A percentile compares a stretch with the other conserved stretches of the same genome.
These are phyloP conservation scores for Onygena corvina DNA, from an alignment of 2,329 filamentous ascomycete species.

Conservation along the genomic window DNA sequence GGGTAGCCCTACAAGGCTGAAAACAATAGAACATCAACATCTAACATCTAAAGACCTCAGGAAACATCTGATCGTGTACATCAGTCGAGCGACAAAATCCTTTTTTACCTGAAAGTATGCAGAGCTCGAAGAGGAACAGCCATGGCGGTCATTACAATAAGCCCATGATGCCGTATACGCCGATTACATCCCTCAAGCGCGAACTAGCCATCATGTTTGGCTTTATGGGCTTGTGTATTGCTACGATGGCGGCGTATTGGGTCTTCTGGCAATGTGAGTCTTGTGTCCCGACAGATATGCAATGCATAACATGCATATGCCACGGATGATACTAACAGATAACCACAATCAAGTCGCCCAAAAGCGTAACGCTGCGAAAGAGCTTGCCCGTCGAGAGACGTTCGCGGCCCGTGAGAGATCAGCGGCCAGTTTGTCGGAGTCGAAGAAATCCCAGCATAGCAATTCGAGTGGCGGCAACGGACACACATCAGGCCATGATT, in stretches of 20 bases:
- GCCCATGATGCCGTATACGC: slow-evolving; percentile 19
- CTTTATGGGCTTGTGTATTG: slow-evolving; percentile 25
- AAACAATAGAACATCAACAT: no score
- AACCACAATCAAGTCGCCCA: slow-evolving; percentile 16
- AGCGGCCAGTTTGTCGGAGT: background rate
- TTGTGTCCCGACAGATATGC: background rate
- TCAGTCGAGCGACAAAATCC: no score
- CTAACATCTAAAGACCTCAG: no score
- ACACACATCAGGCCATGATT: slow-evolving; percentile 1
- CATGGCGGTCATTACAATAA: background rate
- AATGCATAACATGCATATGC: background rate
- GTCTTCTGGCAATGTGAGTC: slow-evolving; percentile 26
- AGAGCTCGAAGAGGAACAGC: background rate
- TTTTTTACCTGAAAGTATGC: background rate
- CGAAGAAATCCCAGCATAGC: slow-evolving; percentile 9
- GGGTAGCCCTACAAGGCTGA: no score
- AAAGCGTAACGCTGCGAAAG: slow-evolving; percentile 20
- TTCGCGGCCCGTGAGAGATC: slow-evolving; percentile 14
- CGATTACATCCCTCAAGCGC: slow-evolving; percentile 23
- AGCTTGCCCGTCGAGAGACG: slow-evolving; percentile 25
- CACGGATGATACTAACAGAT: background rate
- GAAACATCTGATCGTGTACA: no score
- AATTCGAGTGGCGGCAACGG: slow-evolving; percentile 7
- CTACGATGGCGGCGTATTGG: slow-evolving; percentile 27
- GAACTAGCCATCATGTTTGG: slow-evolving; percentile 33